These are phyloP conservation scores for Psidium friedrichsthalianum DNA, from an alignment of 345 rosid genomes.

Conservation along the genomic window DNA sequence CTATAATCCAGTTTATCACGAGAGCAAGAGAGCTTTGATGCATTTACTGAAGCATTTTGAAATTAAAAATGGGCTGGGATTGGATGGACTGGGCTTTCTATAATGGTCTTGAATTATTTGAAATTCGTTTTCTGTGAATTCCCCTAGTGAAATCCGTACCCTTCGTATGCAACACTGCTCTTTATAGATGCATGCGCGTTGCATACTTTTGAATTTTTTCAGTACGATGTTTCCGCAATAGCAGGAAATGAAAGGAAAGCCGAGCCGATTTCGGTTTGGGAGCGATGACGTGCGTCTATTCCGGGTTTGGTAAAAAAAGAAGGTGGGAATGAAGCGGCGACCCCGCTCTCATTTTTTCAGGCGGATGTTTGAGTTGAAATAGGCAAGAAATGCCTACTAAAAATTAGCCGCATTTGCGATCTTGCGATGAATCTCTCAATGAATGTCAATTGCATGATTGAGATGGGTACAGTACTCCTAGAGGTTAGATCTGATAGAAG, in stretches of 20 bases:
- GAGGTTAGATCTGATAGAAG: not conserved
- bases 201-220: not conserved
- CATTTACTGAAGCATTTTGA: not conserved
- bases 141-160: not conserved
- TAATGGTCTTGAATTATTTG: not conserved
- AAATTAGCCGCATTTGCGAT: not conserved
- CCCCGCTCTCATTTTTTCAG: not conserved
- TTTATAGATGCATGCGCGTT: not conserved
- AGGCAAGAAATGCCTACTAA: not conserved
- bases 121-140: not conserved
- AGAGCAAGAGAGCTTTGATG: not conserved
- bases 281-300: not conserved
- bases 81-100: not conserved
- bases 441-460: not conserved
- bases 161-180: not conserved
- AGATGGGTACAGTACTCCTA: not conserved
- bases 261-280: not conserved
- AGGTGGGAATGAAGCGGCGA: not conserved
- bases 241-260: not conserved
- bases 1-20: too few species aligned
- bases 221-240: not conserved
- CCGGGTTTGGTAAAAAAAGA: not conserved
- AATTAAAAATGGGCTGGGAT: not conserved
- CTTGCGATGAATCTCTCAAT: not conserved
- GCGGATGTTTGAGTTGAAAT: not conserved